These are phyloP conservation scores for Pythium aristosporum DNA, from an alignment of 352 stramenopile species.

Conservation along the genomic window DNA sequence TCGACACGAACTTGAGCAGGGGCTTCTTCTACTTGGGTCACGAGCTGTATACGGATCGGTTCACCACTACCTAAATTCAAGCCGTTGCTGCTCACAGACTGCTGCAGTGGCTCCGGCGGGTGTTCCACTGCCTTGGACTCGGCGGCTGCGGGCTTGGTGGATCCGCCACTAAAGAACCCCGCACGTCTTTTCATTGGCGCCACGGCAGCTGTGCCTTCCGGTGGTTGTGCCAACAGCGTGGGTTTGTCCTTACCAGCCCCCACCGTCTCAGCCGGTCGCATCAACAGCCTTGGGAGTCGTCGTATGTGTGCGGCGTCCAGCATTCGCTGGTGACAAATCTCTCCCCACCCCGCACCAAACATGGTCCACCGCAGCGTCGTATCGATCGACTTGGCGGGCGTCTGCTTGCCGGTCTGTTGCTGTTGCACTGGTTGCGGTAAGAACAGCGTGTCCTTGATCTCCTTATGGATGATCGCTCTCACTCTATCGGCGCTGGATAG, in stretches of 20 bases:
- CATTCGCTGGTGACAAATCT: not conserved
- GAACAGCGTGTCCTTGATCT: constrained; percentile 29
- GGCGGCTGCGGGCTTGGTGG: not conserved
- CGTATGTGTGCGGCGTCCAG: not conserved
- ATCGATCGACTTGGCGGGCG: not conserved
- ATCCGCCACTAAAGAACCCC: constrained; percentile 7
- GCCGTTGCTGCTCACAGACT: not conserved
- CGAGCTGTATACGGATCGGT: not conserved
- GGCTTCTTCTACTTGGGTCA: not conserved
- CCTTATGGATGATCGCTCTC: constrained; percentile 12
- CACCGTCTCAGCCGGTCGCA: not conserved
- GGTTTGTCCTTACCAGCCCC: not conserved
- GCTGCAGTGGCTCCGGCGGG: no score
- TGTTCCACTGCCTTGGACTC: not conserved
- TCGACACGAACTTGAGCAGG: no score
- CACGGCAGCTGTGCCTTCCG: not conserved
- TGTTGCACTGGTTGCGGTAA: constrained; percentile 10
- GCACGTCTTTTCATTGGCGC: constrained; percentile 10
- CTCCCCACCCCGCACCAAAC: constrained; percentile 1
- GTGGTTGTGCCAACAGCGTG: not conserved
- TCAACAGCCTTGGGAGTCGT: constrained; percentile 1
- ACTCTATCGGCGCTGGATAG: constrained; percentile 27
- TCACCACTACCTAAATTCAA: not conserved
- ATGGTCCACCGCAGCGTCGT: not conserved
- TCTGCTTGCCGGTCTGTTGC: not conserved